These are phyloP conservation scores for Kwoniella shandongensis DNA, from an alignment of 768 basidiomycete species.

Conservation along the genomic window DNA sequence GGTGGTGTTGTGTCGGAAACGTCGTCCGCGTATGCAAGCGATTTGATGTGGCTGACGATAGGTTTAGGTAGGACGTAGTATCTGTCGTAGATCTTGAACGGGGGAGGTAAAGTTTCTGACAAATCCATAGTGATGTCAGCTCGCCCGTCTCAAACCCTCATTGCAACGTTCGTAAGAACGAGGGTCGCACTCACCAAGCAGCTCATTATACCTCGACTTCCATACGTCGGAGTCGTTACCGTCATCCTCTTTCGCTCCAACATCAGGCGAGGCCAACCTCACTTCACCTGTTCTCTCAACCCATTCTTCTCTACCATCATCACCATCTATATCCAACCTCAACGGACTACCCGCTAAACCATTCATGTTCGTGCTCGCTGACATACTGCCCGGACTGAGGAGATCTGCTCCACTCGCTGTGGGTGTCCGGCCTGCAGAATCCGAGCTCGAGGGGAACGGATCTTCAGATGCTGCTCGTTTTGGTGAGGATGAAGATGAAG, in stretches of 20 bases:
- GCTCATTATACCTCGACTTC: slow-evolving; percentile 24
- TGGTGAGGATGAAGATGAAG: slow-evolving; percentile 58
- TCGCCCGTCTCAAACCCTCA: not conserved
- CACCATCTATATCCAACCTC: slow-evolving; percentile 11
- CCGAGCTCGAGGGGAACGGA: slow-evolving; percentile 43
- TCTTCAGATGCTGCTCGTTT: slow-evolving; percentile 78
- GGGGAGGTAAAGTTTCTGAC: slow-evolving; percentile 24
- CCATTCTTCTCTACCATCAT: slow-evolving; percentile 22
- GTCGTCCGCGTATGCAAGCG: slow-evolving; percentile 56
- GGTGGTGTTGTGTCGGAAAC: not conserved
- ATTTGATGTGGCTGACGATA: slow-evolving; percentile 23
- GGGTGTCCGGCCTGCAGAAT: too few species aligned
- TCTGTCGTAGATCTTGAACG: slow-evolving; percentile 22
- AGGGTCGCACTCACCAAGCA: slow-evolving; percentile 23
- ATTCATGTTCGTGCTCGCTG: slow-evolving; percentile 9
- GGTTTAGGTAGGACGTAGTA: slow-evolving; percentile 36
- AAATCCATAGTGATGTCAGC: not conserved
- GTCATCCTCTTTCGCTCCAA: slow-evolving; percentile 3
- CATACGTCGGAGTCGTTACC: not conserved
- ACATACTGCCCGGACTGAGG: too few species aligned
- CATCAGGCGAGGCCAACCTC: slow-evolving; percentile 26
- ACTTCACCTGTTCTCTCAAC: slow-evolving; percentile 40
- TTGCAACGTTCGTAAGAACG: not conserved
- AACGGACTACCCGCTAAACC: slow-evolving; percentile 34
- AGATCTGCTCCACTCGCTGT: too few species aligned